Percentiles rank a stretch among this genome's conserved stretches.
Evolutionary conservation across 306 rosid genomes (phyloP).

Genomic region (Lagenaria siceraria): DNA sequence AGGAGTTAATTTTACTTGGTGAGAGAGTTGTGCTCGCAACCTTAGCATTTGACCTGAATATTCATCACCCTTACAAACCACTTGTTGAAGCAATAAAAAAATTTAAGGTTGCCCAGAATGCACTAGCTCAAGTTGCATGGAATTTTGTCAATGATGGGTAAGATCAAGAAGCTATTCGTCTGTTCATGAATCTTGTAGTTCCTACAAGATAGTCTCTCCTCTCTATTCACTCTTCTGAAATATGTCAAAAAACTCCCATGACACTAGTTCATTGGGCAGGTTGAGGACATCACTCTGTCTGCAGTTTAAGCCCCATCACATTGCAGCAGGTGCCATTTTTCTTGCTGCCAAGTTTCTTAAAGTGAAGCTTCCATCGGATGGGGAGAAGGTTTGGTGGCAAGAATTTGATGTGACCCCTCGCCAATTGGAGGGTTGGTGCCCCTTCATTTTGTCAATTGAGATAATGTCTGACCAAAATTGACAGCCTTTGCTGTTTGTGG

Average conservation of each 20-base stretch:
- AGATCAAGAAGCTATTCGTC: conserved; percentile 11
- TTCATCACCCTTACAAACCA: conserved; percentile 94
- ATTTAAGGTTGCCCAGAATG: conserved; percentile 92
- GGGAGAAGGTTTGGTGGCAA: conserved; percentile 99
- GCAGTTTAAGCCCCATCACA: conserved; percentile 97
- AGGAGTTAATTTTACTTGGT: conserved; percentile 74
- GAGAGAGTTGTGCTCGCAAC: conserved; percentile 97
- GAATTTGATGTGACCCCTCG: conserved; percentile 99
- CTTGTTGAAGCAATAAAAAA: conserved; percentile 98
- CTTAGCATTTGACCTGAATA: conserved; percentile 83
- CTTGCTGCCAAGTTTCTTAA: conserved; percentile 99
- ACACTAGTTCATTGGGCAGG: conserved; percentile 53
- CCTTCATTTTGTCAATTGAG: conserved; percentile 28
- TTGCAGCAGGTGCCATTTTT: conserved; percentile 99
- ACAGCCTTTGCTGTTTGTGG: conserved; percentile 7
- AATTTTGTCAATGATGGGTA: conserved; percentile 99
- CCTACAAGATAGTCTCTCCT: conserved; percentile 14
- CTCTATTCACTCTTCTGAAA: conserved; percentile 13
- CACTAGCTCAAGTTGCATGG: conserved; percentile 99
- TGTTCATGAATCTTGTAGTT: not conserved
- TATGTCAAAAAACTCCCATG: not conserved
- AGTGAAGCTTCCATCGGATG: conserved; percentile 97
- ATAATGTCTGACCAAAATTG: conserved; percentile 17
- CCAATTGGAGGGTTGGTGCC: conserved; percentile 98
- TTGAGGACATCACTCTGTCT: conserved; percentile 95